Evolutionary conservation across 805 yeast species (phyloP), one percentile per base, ranked within the genome.

Genomic region (Metschnikowia drakensbergensis): DNA sequence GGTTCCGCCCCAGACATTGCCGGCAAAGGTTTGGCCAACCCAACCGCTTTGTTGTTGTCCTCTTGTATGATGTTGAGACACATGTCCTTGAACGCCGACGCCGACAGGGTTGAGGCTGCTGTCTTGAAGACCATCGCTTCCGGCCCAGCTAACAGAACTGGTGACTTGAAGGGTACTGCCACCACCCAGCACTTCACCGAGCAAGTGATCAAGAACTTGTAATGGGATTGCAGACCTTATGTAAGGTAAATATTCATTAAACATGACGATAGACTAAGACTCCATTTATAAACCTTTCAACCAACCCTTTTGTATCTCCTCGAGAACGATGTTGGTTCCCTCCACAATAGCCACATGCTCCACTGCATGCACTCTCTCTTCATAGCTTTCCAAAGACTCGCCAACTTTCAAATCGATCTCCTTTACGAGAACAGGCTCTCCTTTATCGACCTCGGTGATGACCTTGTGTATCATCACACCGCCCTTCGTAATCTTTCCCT

Each of bases 1-100:
- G 99, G 99, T 71, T 91, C 98, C 50, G 99, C 99, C 55, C 99
- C 99, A 62, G 99, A 94, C 72, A 94, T 94, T 66, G 98, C 98
- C 54, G 99, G 99, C 67, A 89, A 94, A 81, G 95, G 96, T 68
- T 82, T 88, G 69, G 99, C 99, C 57, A 94, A 94, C 83, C 99
- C 99, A 76, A 94, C 99, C 53, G 99, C 99, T 49, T 75, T 94
- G 67, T 79, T 94, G 69, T 81, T 94, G 68, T 89, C 97, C 44
- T 92, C 98, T 40, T 89, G 91, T 67, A 94, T 94, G 97, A 92
- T 94, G 98, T 85, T 94, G 80, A 87, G 96, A 78, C 99, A 94
- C 81, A 92, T 94, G 98, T 84, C 88, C 46, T 82, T 94, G 71
- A 79, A 80, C 71, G 74, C 77, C 30, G 81, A 85, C 65, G 98